Percentiles rank a stretch among this genome's conserved stretches.
Evolutionary conservation across 495 filamentous ascomycete species (phyloP).

Genomic region (Annulohypoxylon maeteangense): DNA sequence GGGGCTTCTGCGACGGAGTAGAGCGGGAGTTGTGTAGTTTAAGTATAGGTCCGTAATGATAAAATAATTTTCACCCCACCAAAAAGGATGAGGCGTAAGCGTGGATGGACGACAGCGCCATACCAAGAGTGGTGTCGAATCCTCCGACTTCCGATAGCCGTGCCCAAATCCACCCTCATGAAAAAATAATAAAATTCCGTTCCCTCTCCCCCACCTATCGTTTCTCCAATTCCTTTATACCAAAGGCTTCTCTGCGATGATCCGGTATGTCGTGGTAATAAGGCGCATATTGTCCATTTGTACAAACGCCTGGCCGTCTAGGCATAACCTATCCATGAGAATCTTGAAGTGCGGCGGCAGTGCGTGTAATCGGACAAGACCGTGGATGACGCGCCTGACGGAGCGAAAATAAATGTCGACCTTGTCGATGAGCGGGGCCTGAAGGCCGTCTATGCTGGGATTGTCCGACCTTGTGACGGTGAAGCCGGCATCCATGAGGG

Average conservation of each 20-base stretch:
- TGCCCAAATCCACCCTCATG: slow-evolving; percentile 8
- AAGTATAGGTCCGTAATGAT: slow-evolving; percentile 1
- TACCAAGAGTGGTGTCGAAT: slow-evolving; percentile 24
- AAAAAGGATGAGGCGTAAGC: slow-evolving; percentile 5
- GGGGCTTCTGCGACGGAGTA: background rate
- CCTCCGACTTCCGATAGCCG: slow-evolving; percentile 18
- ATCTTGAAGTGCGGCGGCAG: slow-evolving; percentile 70
- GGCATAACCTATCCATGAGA: slow-evolving; percentile 69
- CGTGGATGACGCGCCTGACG: slow-evolving; percentile 63
- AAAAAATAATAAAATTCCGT: slow-evolving; percentile 12
- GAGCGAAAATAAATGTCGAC: slow-evolving; percentile 70
- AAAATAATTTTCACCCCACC: slow-evolving; percentile 8
- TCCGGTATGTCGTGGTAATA: slow-evolving; percentile 69
- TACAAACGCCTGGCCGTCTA: slow-evolving; percentile 70
- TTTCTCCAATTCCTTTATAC: slow-evolving; percentile 20
- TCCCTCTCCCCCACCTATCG: background rate
- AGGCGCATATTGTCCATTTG: slow-evolving; percentile 71
- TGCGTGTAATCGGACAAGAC: slow-evolving; percentile 61
- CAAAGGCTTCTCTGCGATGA: slow-evolving; percentile 68
- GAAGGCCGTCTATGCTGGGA: slow-evolving; percentile 67
- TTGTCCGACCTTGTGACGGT: slow-evolving; percentile 64
- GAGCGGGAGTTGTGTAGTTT: slow-evolving; percentile 1
- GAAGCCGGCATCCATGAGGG: slow-evolving; percentile 65
- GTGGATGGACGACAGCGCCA: slow-evolving; percentile 23
- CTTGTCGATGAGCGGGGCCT: slow-evolving; percentile 69